Conservation (phyloP, 2,329 filamentous ascomycete species). For the Boeremia exigua region DNA sequence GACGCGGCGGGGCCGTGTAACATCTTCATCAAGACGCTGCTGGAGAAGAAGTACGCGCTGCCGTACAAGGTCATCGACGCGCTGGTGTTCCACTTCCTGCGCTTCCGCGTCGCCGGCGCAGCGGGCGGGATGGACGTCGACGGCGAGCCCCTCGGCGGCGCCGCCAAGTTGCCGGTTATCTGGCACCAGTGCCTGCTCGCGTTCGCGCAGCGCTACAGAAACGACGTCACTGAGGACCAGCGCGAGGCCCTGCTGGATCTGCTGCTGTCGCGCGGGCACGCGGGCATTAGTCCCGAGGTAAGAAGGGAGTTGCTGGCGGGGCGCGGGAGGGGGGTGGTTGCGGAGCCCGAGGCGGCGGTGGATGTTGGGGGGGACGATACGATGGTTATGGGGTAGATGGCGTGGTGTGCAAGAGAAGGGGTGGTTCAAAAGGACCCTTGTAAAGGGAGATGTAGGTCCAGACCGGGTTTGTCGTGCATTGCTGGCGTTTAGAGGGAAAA, state of each 20-base stretch:
- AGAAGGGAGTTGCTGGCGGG: slow-evolving; percentile 87
- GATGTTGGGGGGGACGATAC: slow-evolving; percentile 83
- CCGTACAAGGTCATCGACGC: slow-evolving; percentile 95
- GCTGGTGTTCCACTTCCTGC: slow-evolving; percentile 93
- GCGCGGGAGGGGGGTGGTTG: slow-evolving; percentile 77
- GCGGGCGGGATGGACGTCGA: slow-evolving; percentile 61
- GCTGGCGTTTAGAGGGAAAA: too few relatives aligned
- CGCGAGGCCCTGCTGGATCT: slow-evolving; percentile 89
- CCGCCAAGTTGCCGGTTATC: slow-evolving; percentile 79
- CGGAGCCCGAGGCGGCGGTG: slow-evolving; percentile 62
- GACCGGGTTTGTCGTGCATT: too few relatives aligned
- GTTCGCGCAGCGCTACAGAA: slow-evolving; percentile 92
- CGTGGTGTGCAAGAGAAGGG: too few relatives aligned
- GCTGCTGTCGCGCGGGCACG: slow-evolving; percentile 82
- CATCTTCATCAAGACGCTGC: slow-evolving; percentile 88
- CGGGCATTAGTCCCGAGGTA: slow-evolving; percentile 88
- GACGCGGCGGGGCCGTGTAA: slow-evolving; percentile 93
- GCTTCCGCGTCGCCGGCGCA: slow-evolving; percentile 77
- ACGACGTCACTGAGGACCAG: slow-evolving; percentile 95
- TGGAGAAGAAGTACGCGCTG: slow-evolving; percentile 97
- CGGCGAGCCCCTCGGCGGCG: slow-evolving; percentile 52
- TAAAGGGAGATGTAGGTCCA: too few relatives aligned
- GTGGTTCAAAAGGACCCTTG: too few relatives aligned
- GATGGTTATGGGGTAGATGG: slow-evolving; percentile 71
- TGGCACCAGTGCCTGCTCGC: slow-evolving; percentile 95